Percentiles rank a stretch among this genome's conserved stretches.
phyloP scores from a whole-genome alignment of 768 basidiomycete genomes.

The Ramaria sp. region DNA sequence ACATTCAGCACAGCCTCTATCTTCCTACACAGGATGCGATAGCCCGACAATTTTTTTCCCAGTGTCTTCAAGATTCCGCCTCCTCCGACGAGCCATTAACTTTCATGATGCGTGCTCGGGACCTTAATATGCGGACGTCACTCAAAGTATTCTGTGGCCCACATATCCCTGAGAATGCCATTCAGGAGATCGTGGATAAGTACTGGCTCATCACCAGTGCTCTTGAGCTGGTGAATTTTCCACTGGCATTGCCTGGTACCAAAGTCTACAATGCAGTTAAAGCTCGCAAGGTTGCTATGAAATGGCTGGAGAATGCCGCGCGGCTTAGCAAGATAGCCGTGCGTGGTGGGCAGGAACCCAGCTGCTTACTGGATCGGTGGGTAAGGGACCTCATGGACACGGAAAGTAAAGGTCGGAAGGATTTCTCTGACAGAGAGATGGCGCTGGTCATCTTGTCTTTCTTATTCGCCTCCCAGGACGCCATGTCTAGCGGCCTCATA shows the following conservation, averaged over 20 bases:
- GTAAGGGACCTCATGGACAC: slow-evolving; percentile 59
- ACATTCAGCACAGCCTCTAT: not conserved
- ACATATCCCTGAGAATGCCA: slow-evolving; percentile 76
- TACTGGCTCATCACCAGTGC: slow-evolving; percentile 96
- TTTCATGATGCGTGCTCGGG: slow-evolving; percentile 80
- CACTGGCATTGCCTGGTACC: slow-evolving; percentile 87
- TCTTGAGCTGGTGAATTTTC: slow-evolving; percentile 98
- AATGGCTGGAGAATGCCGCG: slow-evolving; percentile 73
- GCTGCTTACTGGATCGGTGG: slow-evolving; percentile 94
- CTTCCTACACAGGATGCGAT: slow-evolving; percentile 18
- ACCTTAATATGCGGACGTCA: slow-evolving; percentile 95
- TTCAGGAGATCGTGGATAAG: slow-evolving; percentile 75
- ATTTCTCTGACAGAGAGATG: slow-evolving; percentile 92
- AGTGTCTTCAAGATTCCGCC: slow-evolving; percentile 14
- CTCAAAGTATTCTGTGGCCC: slow-evolving; percentile 90
- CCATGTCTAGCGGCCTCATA: slow-evolving; percentile 94
- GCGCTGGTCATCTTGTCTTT: slow-evolving; percentile 95
- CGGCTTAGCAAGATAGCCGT: slow-evolving; percentile 71
- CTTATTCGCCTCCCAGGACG: slow-evolving; percentile 94
- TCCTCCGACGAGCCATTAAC: slow-evolving; percentile 40
- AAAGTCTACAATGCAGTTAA: slow-evolving; percentile 92
- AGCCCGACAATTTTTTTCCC: slow-evolving; percentile 30
- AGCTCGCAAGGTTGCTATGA: slow-evolving; percentile 77
- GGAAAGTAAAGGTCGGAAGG: slow-evolving; percentile 59
- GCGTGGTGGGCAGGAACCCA: slow-evolving; percentile 66